These are phyloP conservation scores for Sphagnum contortum DNA, from an alignment of 225 moss, liverwort and hornwort species.

Conservation along the genomic window DNA sequence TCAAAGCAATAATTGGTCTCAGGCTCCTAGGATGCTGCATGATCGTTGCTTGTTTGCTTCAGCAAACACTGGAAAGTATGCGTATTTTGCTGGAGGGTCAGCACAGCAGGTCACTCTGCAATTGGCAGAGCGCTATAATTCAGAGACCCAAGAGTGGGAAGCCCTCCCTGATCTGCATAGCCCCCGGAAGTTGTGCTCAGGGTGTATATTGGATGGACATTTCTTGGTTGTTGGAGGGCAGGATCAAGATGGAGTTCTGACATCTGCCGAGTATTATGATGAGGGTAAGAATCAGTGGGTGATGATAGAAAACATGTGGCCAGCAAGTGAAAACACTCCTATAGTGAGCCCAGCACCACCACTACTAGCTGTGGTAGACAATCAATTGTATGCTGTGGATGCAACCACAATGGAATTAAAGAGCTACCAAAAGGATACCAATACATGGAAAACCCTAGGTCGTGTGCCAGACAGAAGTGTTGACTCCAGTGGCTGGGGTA, in stretches of 20 bases:
- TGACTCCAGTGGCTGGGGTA: constrained; percentile 61
- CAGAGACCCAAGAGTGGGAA: constrained; percentile 55
- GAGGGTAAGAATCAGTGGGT: constrained; percentile 54
- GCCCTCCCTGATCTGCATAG: constrained; percentile 55
- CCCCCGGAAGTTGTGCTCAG: constrained; percentile 70
- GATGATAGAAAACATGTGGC: constrained; percentile 76
- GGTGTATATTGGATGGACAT: constrained; percentile 81
- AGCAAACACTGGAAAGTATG: constrained; percentile 67
- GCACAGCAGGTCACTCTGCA: constrained; percentile 24
- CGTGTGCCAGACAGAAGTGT: constrained; percentile 56
- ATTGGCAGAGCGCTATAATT: constrained; percentile 71
- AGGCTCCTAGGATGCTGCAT: constrained; percentile 58
- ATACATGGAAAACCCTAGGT: constrained; percentile 51
- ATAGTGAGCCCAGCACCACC: constrained; percentile 57
- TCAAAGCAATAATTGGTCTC: constrained; percentile 52
- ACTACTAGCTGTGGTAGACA: constrained; percentile 63
- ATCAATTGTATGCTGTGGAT: constrained; percentile 63
- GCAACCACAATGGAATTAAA: constrained; percentile 62
- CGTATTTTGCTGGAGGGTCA: constrained; percentile 82
- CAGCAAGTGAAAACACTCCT: constrained; percentile 23
- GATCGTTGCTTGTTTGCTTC: constrained; percentile 82
- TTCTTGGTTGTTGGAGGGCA: constrained; percentile 77
- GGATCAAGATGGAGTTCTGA: constrained; percentile 22
- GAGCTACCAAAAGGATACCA: constrained; percentile 48
- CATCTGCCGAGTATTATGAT: constrained; percentile 79